Base-by-base conservation (phyloP, 2,329 filamentous ascomycete species). In the Fusarium sulawesiense region DNA sequence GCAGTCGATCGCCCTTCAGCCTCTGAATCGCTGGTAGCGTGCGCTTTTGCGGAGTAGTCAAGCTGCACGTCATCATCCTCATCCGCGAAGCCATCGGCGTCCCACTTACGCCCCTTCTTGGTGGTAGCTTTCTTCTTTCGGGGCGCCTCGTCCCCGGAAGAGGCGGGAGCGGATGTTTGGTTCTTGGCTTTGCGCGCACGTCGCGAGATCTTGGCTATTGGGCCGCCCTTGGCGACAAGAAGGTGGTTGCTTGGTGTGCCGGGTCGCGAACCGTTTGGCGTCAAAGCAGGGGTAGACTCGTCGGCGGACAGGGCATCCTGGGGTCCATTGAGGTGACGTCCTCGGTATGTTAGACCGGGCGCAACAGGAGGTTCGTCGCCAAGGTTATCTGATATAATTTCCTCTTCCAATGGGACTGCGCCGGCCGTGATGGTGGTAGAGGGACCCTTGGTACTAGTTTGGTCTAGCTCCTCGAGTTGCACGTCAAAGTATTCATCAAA, bases 401-500 rank as follows among this genome's bases (percentile, higher is more conserved):
- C 76, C 18, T 82, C 79, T 57, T 80, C 77, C 25, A 76, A 69
- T 14, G 78, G 66, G 40, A 75, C 63, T 44, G 77, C 69, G 48
- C 75, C 68, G n/a, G 63, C 63, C 27, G 77, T 76, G n/a, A 70
- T 67, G 44, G 62, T 68, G 50, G 68, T 66, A 59, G 71, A 60
- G 50, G 66, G 68, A 47, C 73, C 73, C n/a, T 79, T 78, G 41
- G 75, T 76, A 68, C 83, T 85, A 27, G 85, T 83, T 68, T 87
- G 87, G 76, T 89, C 93, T 21, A 99, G 86, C 78, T 97, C 93
- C 71, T 89, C 87, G 67, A 98, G 84, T 81, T 98, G 94, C 76
- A 97, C 92, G 78, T 98, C 93, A 79, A 98, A 99, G 80, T 98
- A 98, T 74, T 91, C 87, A 77, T 97, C 93, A 78, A 99, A 99